Evolutionary conservation across 306 rosid genomes (phyloP).

Genomic region (Cucumis melo): DNA sequence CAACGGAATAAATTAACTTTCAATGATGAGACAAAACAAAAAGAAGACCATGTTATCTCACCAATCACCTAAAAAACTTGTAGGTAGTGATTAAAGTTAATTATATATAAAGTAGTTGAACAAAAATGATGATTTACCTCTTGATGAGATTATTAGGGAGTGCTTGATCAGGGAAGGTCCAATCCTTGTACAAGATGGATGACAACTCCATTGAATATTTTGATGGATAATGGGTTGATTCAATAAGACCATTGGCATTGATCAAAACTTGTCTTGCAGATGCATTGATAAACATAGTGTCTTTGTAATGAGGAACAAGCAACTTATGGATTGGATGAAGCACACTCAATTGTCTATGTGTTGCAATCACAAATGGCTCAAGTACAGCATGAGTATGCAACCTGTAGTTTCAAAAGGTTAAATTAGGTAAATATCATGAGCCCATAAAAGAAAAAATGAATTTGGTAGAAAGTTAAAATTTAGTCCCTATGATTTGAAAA

Average conservation of each 20-base stretch:
- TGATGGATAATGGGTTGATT: conserved; percentile 41
- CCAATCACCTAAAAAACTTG: too few species aligned
- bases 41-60: too few species aligned
- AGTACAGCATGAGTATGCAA: conserved; percentile 64
- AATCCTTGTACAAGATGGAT: conserved; percentile 47
- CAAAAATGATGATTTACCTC: conserved; percentile 30
- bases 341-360: conserved; percentile 64
- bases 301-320: conserved; percentile 66
- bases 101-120: too few species aligned
- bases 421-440: neutral
- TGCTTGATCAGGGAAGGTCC: conserved; percentile 73
- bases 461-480: too few species aligned
- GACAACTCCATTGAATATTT: conserved; percentile 67
- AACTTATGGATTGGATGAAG: conserved; percentile 76
- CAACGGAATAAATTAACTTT: too few species aligned
- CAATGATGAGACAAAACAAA: too few species aligned
- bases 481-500: too few species aligned
- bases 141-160: conserved; percentile 59
- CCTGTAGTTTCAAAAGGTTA: conserved; percentile 20
- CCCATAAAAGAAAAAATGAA: neutral
- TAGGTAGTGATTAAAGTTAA: too few species aligned
- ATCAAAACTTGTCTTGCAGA: conserved; percentile 50
- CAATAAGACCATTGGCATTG: conserved; percentile 57
- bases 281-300: conserved; percentile 78
- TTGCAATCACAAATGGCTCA: conserved; percentile 70